These are phyloP conservation scores for Fusarium mangiferae DNA, from an alignment of 2,329 filamentous ascomycete species.

Conservation along the genomic window DNA sequence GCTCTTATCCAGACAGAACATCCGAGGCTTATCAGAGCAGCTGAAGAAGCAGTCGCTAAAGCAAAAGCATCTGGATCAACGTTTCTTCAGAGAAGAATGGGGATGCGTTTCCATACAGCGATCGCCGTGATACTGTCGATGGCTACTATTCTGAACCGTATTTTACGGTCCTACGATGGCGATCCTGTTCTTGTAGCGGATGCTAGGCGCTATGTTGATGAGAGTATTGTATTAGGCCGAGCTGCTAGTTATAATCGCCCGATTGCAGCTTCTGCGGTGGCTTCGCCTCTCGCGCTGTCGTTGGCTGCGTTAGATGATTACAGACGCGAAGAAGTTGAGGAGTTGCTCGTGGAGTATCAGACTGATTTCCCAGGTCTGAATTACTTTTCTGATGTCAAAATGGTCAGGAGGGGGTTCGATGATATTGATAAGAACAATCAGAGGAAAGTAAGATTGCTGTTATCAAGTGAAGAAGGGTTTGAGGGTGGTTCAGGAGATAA, in stretches of 20 bases:
- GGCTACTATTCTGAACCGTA: background rate
- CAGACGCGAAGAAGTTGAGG: background rate
- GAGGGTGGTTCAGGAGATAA: accelerated
- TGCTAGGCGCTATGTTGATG: background rate
- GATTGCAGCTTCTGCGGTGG: background rate
- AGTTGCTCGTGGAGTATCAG: background rate
- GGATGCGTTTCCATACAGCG: constrained; percentile 1
- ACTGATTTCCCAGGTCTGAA: background rate
- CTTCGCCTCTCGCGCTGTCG: background rate
- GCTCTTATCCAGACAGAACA: background rate
- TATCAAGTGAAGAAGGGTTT: too few relatives aligned
- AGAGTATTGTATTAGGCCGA: background rate
- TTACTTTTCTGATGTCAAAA: background rate
- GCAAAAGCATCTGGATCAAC: background rate
- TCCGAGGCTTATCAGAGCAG: background rate
- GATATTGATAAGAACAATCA: background rate
- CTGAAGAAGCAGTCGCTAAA: background rate
- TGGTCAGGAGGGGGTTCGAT: background rate
- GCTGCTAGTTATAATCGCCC: background rate
- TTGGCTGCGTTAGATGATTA: background rate
- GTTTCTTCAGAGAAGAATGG: background rate
- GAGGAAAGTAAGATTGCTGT: accelerated
- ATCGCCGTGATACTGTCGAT: background rate
- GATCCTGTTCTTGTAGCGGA: background rate
- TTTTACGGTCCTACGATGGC: background rate